Conservation (phyloP, 495 filamentous ascomycete species). For the Hypoxylon intermedium region DNA sequence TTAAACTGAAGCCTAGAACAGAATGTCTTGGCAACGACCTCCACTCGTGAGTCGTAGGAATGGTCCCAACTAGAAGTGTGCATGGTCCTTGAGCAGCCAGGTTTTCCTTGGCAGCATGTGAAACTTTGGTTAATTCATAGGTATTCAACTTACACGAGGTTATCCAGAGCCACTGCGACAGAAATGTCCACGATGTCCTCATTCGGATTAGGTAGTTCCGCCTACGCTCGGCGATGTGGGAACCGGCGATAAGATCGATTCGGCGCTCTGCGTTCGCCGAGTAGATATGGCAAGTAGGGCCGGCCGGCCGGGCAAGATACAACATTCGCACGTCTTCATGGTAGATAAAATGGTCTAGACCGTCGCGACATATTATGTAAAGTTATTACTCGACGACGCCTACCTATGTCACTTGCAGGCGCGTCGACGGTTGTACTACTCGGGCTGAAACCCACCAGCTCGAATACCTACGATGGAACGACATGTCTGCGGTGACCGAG, state of each 20-base stretch:
- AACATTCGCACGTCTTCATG: slow-evolving; percentile 7
- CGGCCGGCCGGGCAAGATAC: slow-evolving; percentile 15
- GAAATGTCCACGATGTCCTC: slow-evolving; percentile 2
- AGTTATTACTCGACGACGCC: no score
- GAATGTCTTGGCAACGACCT: background rate
- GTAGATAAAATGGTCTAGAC: slow-evolving; percentile 33
- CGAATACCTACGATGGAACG: slow-evolving; percentile 7
- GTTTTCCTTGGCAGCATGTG: slow-evolving; percentile 1
- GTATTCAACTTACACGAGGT: slow-evolving; percentile 10
- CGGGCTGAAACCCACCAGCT: no score
- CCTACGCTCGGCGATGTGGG: slow-evolving; percentile 2
- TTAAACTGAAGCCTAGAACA: background rate
- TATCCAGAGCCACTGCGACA: slow-evolving; percentile 1
- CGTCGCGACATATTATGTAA: slow-evolving; percentile 2
- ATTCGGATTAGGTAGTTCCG: background rate
- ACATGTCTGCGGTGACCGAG: background rate
- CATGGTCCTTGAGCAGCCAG: background rate
- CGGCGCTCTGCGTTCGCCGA: slow-evolving; percentile 10
- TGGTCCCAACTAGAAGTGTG: no score
- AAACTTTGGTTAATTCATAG: background rate
- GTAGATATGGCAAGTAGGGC: slow-evolving; percentile 27
- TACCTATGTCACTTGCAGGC: no score
- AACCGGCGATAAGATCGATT: slow-evolving; percentile 10
- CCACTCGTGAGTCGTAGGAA: no score
- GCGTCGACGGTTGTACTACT: no score